Evolutionary conservation across 2,329 filamentous ascomycete genomes (phyloP).

Genomic region (Blumeria hordei): DNA sequence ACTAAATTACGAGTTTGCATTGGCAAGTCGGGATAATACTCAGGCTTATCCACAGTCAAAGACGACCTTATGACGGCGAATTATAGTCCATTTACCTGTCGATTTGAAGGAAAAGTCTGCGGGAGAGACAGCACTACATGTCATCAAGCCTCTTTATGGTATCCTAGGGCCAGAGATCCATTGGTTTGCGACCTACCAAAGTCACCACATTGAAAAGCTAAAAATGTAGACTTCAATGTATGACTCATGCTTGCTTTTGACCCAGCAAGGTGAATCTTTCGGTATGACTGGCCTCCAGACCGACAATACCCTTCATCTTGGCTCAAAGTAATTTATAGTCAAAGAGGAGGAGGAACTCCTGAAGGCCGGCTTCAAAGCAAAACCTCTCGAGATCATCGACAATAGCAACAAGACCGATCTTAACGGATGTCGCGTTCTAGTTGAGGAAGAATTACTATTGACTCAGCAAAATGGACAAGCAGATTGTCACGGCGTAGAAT

Average conservation of each 20-base stretch:
- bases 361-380: neutral
- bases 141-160: conserved; percentile 1
- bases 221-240: neutral
- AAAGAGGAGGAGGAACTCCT: neutral
- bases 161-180: neutral
- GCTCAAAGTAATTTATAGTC: neutral
- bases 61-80: neutral
- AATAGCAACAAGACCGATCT: neutral
- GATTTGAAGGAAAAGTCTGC: neutral
- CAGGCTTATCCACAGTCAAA: conserved; percentile 2
- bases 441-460: neutral
- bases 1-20: neutral
- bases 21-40: neutral
- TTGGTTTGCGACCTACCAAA: neutral
- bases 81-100: neutral
- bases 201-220: neutral
- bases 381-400: neutral
- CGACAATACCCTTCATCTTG: neutral
- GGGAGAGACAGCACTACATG: conserved; percentile 8
- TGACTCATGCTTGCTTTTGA: neutral
- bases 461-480: neutral
- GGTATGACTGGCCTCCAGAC: too few relatives aligned
- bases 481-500: neutral
- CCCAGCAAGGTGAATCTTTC: neutral
- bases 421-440: neutral